Conservation (phyloP, 352 stramenopile species). For the Phytophthora lateralis region DNA sequence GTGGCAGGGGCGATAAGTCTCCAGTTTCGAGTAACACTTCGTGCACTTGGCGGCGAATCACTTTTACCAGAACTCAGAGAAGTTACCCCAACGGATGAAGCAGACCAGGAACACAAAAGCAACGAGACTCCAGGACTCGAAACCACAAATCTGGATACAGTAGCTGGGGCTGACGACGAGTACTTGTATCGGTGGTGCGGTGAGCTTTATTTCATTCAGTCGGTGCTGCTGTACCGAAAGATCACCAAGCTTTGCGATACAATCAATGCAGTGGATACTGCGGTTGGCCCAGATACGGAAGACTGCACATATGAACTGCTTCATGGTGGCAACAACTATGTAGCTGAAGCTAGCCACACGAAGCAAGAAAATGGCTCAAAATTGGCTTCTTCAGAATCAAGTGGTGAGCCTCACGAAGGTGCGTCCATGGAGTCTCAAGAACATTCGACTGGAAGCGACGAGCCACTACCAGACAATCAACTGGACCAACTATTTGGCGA, state of each 20-base stretch:
- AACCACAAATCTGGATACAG: neutral
- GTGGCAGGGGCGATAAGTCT: conserved; percentile 42
- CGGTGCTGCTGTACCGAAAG: conserved; percentile 47
- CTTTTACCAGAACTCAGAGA: conserved; percentile 38
- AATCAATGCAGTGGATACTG: conserved; percentile 22
- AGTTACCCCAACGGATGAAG: conserved; percentile 2
- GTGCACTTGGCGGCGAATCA: conserved; percentile 30
- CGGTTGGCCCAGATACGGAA: conserved; percentile 39
- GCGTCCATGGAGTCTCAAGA: neutral
- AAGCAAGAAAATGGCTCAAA: conserved; percentile 2
- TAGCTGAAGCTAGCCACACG: neutral
- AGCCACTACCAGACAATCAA: conserved; percentile 4
- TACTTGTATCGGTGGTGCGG: conserved; percentile 67
- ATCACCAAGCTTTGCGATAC: conserved; percentile 29
- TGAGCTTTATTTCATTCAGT: conserved; percentile 68
- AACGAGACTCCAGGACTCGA: conserved; percentile 7
- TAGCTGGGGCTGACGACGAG: conserved; percentile 43
- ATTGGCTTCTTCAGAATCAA: neutral
- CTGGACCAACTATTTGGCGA: conserved; percentile 30
- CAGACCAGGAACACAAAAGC: conserved; percentile 6
- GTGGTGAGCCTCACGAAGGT: neutral
- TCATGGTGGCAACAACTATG: conserved; percentile 11
- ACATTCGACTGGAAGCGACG: neutral
- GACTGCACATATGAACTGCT: conserved; percentile 50
- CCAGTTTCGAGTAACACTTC: conserved; percentile 44